phyloP scores from a whole-genome alignment of 2,329 filamentous ascomycete species.

The Graphilbum fragrans region DNA sequence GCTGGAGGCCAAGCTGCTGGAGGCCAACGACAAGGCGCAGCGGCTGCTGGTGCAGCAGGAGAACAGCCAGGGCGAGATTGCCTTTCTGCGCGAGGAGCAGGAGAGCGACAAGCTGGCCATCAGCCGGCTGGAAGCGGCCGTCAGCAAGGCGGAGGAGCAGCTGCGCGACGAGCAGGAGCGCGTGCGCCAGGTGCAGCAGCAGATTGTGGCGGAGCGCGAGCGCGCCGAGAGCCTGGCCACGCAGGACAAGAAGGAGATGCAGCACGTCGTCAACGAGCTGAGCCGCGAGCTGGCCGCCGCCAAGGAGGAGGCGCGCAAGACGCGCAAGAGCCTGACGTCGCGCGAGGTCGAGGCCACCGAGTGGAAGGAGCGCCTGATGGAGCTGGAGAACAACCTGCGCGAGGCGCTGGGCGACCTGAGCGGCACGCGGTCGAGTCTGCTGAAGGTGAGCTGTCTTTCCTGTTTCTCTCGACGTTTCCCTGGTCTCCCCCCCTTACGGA shows the following conservation, averaged over 20 bases:
- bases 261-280: constrained; percentile 85
- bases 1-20: constrained; percentile 70
- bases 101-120: constrained; percentile 97
- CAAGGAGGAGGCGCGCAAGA: constrained; percentile 73
- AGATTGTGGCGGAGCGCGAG: constrained; percentile 67
- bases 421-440: constrained; percentile 71
- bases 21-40: constrained; percentile 79
- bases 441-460: constrained; percentile 46
- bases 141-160: constrained; percentile 66
- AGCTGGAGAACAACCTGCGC: constrained; percentile 79
- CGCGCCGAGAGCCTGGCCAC: constrained; percentile 79
- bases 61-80: constrained; percentile 83
- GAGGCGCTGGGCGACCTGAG: constrained; percentile 80
- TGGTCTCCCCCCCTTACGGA: background rate
- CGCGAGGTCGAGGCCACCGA: constrained; percentile 81
- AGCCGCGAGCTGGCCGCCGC: constrained; percentile 70
- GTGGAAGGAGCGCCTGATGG: constrained; percentile 83
- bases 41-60: constrained; percentile 84
- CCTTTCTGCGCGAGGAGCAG: constrained; percentile 91
- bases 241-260: constrained; percentile 88
- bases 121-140: constrained; percentile 74
- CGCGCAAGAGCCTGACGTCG: constrained; percentile 72
- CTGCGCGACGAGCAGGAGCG: constrained; percentile 79
- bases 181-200: constrained; percentile 56
- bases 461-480: background rate